phyloP scores from a whole-genome alignment of 2,329 filamentous ascomycete species.

The Cladophialophora chaetospira region DNA sequence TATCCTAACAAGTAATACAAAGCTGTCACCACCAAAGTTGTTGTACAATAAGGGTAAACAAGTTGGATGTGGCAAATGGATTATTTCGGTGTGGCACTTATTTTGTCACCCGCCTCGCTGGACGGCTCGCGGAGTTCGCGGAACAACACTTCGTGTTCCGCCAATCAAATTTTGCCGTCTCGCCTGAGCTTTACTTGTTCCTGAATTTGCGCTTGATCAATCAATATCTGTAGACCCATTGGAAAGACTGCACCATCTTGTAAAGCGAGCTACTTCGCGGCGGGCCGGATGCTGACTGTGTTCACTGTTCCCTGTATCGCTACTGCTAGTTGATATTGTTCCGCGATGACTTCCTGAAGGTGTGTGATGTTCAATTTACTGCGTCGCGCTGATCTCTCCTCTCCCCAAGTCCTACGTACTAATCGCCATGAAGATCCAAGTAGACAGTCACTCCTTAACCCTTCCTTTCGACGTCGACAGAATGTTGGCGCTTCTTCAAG shows the following conservation, averaged over 20 bases:
- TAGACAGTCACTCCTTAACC: not conserved
- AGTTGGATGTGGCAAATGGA: too few species aligned
- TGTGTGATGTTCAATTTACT: constrained; percentile 1
- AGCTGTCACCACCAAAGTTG: too few species aligned
- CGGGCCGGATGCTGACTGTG: constrained; percentile 7
- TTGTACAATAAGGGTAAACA: too few species aligned
- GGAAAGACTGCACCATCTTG: too few species aligned
- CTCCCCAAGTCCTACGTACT: too few species aligned
- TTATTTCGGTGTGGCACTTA: too few species aligned
- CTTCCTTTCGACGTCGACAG: constrained; percentile 1
- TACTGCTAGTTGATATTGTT: not conserved
- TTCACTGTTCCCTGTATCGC: not conserved
- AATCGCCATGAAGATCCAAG: constrained; percentile 5
- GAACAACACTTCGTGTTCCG: not conserved
- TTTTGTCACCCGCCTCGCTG: not conserved
- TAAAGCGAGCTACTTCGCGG: too few species aligned
- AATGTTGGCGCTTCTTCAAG: constrained; percentile 21
- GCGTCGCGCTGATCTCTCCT: too few species aligned
- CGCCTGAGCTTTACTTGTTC: constrained; percentile 8
- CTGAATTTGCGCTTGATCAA: not conserved
- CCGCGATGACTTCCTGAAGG: constrained; percentile 2
- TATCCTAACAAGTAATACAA: too few species aligned
- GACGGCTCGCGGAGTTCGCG: not conserved
- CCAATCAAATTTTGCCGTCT: not conserved
- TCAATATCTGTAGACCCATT: not conserved